Conservation (phyloP, 1,284 basidiomycete genomes). For the Rhizoctonia solani region DNA sequence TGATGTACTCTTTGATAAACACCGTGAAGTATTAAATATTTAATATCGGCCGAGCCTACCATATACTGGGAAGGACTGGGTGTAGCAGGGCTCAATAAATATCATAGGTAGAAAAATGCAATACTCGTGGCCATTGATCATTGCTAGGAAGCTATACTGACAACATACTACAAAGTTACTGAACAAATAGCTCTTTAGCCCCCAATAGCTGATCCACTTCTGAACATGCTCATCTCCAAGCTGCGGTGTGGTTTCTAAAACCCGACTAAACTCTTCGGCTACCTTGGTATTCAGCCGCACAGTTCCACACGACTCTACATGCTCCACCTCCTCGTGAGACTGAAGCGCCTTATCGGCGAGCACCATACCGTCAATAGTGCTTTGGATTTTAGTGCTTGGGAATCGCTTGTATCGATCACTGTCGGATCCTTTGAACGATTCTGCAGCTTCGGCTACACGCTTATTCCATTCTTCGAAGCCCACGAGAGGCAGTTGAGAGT, state of each 20-base stretch:
- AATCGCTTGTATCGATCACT: neutral
- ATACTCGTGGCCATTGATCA: too few species aligned
- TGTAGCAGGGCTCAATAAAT: too few species aligned
- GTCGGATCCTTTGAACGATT: neutral
- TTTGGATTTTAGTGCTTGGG: constrained; percentile 18
- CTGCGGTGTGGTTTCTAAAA: neutral
- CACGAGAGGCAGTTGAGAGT: constrained; percentile 41
- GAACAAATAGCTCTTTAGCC: too few species aligned
- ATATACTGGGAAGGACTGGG: too few species aligned
- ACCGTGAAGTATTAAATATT: too few species aligned
- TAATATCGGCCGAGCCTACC: too few species aligned
- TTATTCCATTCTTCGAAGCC: constrained; percentile 43
- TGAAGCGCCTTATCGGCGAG: constrained; percentile 1
- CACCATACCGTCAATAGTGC: constrained; percentile 1
- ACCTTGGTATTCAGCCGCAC: neutral
- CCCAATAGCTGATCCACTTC: constrained; percentile 3
- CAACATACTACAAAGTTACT: too few species aligned
- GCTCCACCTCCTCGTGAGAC: too few species aligned
- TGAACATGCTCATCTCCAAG: neutral
- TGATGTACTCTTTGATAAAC: too few species aligned
- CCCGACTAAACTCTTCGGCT: neutral
- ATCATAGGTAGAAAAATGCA: too few species aligned
- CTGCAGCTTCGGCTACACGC: neutral
- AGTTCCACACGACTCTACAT: neutral
- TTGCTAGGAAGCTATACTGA: too few species aligned